phyloP scores from a whole-genome alignment of 768 basidiomycete genomes.

The Lactarius psammicola region DNA sequence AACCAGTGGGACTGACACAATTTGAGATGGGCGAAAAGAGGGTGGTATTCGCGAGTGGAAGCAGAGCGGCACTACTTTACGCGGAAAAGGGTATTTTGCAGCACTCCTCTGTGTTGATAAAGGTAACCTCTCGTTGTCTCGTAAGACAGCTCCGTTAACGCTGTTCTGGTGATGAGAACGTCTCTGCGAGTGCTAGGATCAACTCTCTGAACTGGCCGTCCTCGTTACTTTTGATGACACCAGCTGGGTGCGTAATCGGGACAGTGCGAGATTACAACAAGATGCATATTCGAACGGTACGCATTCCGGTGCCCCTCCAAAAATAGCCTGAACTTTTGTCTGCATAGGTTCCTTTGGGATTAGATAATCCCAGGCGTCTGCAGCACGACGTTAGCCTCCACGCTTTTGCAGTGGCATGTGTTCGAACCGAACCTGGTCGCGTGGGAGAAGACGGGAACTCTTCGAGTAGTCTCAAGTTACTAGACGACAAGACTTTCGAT shows the following conservation, averaged over 20 bases:
- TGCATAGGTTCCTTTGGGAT: conserved; percentile 65
- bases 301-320: conserved; percentile 27
- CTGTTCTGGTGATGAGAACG: conserved; percentile 35
- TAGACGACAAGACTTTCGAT: conserved; percentile 63
- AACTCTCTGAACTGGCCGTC: conserved; percentile 48
- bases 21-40: conserved; percentile 53
- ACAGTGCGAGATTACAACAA: conserved; percentile 65
- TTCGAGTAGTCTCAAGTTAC: conserved; percentile 58
- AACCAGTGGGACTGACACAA: conserved; percentile 60
- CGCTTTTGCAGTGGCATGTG: conserved; percentile 66
- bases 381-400: conserved; percentile 53
- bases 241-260: conserved; percentile 60
- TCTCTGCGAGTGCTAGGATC: conserved; percentile 55
- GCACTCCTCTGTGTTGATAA: conserved; percentile 70
- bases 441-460: conserved; percentile 49
- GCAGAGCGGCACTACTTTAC: conserved; percentile 64
- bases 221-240: conserved; percentile 59
- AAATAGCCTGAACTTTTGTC: conserved; percentile 16
- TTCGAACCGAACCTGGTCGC: conserved; percentile 51
- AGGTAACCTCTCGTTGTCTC: conserved; percentile 40
- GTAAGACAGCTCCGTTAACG: not conserved
- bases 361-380: conserved; percentile 68
- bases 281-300: conserved; percentile 76
- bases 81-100: conserved; percentile 63
- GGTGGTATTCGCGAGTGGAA: conserved; percentile 70